Evolutionary conservation across 768 basidiomycete genomes (phyloP).

Genomic region (Amanita rubescens): DNA sequence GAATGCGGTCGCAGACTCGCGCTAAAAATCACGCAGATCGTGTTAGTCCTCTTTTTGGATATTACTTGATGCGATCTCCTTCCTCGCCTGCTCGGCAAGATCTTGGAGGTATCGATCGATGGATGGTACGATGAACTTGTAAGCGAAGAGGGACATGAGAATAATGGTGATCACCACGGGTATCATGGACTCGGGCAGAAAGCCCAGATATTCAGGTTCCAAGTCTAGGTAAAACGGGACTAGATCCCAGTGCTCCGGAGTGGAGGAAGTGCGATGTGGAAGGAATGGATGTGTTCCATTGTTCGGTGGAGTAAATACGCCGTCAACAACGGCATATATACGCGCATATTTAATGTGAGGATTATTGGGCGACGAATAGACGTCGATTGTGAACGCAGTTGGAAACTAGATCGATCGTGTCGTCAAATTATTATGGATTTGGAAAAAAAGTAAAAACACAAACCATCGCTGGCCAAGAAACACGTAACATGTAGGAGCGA

Average conservation of each 20-base stretch:
- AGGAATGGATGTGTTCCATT: constrained; percentile 6
- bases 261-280: constrained; percentile 10
- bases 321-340: constrained; percentile 45
- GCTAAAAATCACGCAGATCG: not conserved
- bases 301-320: constrained; percentile 37
- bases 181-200: constrained; percentile 49
- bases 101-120: constrained; percentile 20
- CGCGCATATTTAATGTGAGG: constrained; percentile 47
- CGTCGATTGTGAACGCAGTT: constrained; percentile 33
- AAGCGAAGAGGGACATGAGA: constrained; percentile 17
- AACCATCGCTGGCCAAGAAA: constrained; percentile 53
- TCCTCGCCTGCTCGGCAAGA: constrained; percentile 18
- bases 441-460: constrained; percentile 19
- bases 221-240: constrained; percentile 48
- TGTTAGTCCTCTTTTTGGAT: not conserved
- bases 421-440: not conserved
- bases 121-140: constrained; percentile 15
- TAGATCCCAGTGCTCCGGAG: constrained; percentile 15
- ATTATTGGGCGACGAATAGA: constrained; percentile 16
- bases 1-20: not conserved
- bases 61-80: constrained; percentile 10
- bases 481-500: constrained; percentile 40
- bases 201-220: constrained; percentile 53
- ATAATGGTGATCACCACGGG: constrained; percentile 27
- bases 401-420: constrained; percentile 27